Percentiles rank a stretch among this genome's conserved stretches.
Conservation (phyloP, 148 eudicot genomes). For the Salicornia ramosissima region DNA sequence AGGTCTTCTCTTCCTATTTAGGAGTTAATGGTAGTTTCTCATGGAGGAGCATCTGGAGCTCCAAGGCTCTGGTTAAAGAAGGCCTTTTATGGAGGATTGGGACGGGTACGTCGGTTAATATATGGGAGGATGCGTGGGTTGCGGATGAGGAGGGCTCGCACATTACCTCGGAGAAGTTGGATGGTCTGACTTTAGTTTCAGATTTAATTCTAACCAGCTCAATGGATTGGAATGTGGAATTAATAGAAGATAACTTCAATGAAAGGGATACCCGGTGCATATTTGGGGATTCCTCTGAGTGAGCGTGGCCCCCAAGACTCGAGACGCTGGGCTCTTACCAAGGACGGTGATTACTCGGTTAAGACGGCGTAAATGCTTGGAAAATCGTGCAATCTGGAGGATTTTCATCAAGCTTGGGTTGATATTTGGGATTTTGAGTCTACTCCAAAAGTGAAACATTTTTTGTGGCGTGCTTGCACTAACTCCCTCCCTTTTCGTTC, state of each 20-base stretch:
- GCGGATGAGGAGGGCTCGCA: neutral
- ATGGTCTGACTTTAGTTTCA: neutral
- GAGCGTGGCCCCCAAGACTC: neutral
- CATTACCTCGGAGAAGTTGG: neutral
- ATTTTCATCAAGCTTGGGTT: neutral
- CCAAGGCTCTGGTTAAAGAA: neutral
- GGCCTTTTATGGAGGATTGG: neutral
- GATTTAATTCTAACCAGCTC: neutral
- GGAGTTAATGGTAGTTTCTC: neutral
- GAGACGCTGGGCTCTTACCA: neutral
- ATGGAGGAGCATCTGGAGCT: neutral
- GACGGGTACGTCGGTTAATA: neutral
- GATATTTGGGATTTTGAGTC: neutral
- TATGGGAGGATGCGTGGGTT: neutral
- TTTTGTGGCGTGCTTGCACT: neutral
- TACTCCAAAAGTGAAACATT: neutral
- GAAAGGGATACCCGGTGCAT: neutral
- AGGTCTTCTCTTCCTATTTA: no score
- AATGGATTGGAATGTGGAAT: neutral
- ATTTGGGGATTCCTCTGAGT: neutral
- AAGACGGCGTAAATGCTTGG: neutral
- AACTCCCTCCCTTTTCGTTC: no score
- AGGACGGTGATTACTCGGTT: neutral
- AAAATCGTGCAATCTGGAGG: neutral
- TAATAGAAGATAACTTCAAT: no score